Base-by-base conservation (phyloP, 2,329 filamentous ascomycete species). In the Monosporascus sp. region DNA sequence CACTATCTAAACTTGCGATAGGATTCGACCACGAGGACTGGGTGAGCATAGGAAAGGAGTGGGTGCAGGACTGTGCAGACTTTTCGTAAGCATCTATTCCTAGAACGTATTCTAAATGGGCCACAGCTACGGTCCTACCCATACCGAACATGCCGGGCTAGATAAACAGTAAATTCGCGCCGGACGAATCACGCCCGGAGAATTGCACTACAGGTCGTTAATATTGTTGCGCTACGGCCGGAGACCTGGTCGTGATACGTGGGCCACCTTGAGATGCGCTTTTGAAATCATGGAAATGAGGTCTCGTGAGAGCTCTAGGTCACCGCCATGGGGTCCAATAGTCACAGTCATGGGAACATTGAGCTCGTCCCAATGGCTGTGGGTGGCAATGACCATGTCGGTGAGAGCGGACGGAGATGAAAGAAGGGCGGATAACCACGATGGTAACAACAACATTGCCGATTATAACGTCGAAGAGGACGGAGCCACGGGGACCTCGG, bases 211-310 rank as follows among this genome's bases (percentile, higher is more conserved):
- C 87, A 92, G 64, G 81, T 93, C 47, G 79, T 91, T 34, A 88
- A 93, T 65, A 88, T 92, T 46, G 84, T 93, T 51, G 84, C 86
- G 14, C 74, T 94, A 17, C 80, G 88, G 5, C 86, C 88, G 0
- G 88, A 92, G 60, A 81, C 92, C 25, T 84, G 86, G 62, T 76
- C 94, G 15, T 89, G 85, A 68, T 93, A 92, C 64, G 79, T 93
- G 60, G 90, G 86, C 18, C 81, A 94, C 51, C 78, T 79, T n/a
- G 75, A 74, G 41, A 92, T 91, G 68, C 94, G 90, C 69, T 94
- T 89, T 89, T 63, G 89, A 94, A 94, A 87, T 94, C 34, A 70
- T 91, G 7, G 89, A 94, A 67, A 78, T 77, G 49, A 73, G 77
- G 47, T 72, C 72, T 2, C 75, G 72, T 14, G 76, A 80, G 56